Conservation (phyloP, 495 filamentous ascomycete species). For the Penicillium turbatum region DNA sequence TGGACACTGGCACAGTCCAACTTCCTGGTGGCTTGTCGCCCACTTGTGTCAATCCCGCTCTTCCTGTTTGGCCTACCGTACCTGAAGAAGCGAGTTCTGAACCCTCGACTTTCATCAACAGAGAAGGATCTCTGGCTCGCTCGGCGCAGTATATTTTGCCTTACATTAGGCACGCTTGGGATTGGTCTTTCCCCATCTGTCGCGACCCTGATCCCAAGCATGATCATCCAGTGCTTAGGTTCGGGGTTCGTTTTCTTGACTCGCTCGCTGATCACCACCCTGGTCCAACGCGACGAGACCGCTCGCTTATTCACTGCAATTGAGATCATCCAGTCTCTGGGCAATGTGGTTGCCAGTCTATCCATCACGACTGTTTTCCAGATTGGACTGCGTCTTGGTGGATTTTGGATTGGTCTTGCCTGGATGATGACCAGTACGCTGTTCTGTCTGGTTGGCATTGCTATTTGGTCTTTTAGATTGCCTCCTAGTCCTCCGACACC, state of each 20-base stretch:
- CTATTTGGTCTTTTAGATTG: conserved; percentile 37
- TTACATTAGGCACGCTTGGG: conserved; percentile 44
- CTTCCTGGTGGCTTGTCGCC: conserved; percentile 49
- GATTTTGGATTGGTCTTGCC: conserved; percentile 50
- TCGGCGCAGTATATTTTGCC: conserved; percentile 42
- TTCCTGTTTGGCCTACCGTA: conserved; percentile 49
- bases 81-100: conserved; percentile 19
- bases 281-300: conserved; percentile 51
- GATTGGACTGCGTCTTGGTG: conserved; percentile 44
- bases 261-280: conserved; percentile 49
- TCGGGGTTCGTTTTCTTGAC: conserved; percentile 42
- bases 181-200: conserved; percentile 42
- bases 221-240: conserved; percentile 48
- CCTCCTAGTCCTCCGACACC: conserved; percentile 20
- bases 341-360: conserved; percentile 51
- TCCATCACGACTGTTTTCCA: conserved; percentile 52
- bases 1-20: conserved; percentile 53
- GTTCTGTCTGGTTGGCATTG: conserved; percentile 35
- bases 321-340: conserved; percentile 51
- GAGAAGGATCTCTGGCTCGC: conserved; percentile 52
- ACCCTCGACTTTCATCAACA: conserved; percentile 22
- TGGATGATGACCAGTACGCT: conserved; percentile 49
- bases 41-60: conserved; percentile 47
- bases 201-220: conserved; percentile 38
- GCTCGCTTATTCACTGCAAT: conserved; percentile 55